Base-by-base conservation (phyloP, 495 filamentous ascomycete species). In the Opeltia flavorubescens region DNA sequence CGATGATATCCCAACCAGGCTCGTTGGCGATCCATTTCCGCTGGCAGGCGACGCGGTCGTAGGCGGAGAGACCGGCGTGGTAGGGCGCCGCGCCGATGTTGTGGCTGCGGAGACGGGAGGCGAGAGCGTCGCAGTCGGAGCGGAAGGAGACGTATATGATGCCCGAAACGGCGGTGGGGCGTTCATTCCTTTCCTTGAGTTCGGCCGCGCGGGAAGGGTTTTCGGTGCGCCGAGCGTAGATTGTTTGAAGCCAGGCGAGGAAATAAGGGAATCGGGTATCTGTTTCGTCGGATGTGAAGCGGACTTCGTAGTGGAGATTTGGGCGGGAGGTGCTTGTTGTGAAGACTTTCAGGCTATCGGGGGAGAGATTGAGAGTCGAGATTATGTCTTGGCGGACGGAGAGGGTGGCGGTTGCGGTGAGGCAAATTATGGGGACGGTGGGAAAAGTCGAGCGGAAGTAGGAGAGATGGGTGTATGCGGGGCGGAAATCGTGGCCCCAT, bases 401-500 rank as follows among this genome's bases (percentile, higher is more conserved):
- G 2, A 71, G 63, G 12, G 89, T 94, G 13, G 89, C 89, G 1
- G 89, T 95, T 3, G 89, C 89, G 0, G 89, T 96, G 15, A 94
- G 71, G 40, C 86, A 89, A 52, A 88, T 94, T 26, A 95, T 80
- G 20, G 89, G 87, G 0, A 95, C 84, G 24, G 80, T 69, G 0
- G 88, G 88, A 49, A 85, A 83, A 18, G 77, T 77, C 24, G 73
- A 68, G 50, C 83, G 85, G 67, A 96, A 94, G 78, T 84, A 94
- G 5, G 77, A 78, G n/a, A 96, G 74, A 21, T 81, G 72, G 53
- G 86, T 85, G 63, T 94, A 95, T 27, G 86, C 81, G 15, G 83
- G 83, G n/a, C 89, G 83, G 56, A 96, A 96, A 61, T 96, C 89
- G 59, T 96, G 89, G 15, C 89, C 89, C 89, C 89, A 96, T 78